phyloP scores from a whole-genome alignment of 2,329 filamentous ascomycete species.

The Diaporthe vaccinii region DNA sequence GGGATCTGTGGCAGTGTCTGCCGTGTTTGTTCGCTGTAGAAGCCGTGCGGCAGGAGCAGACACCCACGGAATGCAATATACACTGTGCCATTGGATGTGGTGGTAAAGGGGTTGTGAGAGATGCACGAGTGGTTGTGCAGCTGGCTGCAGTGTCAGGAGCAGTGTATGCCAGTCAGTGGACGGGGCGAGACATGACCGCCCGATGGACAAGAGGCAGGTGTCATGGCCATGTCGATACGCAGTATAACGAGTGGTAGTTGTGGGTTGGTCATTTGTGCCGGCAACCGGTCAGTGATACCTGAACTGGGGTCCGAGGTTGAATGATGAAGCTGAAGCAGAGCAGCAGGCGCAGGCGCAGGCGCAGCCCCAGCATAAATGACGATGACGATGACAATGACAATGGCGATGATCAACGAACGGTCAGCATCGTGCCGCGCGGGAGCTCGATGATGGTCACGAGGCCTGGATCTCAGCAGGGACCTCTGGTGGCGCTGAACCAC shows the following conservation, averaged over 20 bases:
- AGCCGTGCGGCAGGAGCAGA: slow-evolving; percentile 35
- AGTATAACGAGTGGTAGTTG: not conserved
- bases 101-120: not conserved
- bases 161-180: not conserved
- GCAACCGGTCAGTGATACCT: not conserved
- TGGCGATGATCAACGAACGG: slow-evolving; percentile 13
- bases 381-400: not conserved
- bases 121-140: slow-evolving; percentile 15
- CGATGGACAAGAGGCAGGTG: not conserved
- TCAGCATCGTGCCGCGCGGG: slow-evolving; percentile 29
- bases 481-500: slow-evolving; percentile 25
- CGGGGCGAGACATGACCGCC: not conserved
- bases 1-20: slow-evolving; percentile 35
- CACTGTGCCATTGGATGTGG: slow-evolving; percentile 9
- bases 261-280: not conserved
- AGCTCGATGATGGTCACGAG: slow-evolving; percentile 23
- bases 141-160: slow-evolving; percentile 19
- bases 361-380: not conserved
- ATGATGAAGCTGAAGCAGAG: slow-evolving; percentile 2
- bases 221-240: not conserved
- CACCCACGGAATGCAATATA: slow-evolving; percentile 20
- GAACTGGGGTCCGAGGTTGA: not conserved
- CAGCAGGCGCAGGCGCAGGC: not conserved
- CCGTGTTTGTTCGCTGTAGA: slow-evolving; percentile 37
- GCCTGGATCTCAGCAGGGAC: not conserved